Evolutionary conservation across 1,284 basidiomycete genomes (phyloP), one percentile per base, ranked within the genome.

Genomic region (Ustilago crameri): DNA sequence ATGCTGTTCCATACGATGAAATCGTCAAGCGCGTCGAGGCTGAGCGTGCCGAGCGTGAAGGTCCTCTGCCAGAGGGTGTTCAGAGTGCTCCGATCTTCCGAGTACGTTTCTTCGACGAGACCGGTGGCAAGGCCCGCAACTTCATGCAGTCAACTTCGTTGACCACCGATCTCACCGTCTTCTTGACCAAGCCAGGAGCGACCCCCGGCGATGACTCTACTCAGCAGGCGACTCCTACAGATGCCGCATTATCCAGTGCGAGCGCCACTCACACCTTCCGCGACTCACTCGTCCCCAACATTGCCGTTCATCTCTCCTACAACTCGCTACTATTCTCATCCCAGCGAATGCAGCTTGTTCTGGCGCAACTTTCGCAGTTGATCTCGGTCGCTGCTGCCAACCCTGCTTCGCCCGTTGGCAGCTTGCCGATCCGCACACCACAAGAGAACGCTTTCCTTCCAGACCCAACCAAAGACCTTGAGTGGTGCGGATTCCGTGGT

Each of bases 401-500:
- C 86, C 81, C 85, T 15, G 68, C 80, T 23, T 75, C 79, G 50
- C 71, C 76, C 1, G 73, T 83, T 1, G 81, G 81, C 17, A 78
- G 69, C 41, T 62, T 83, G 30, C 60, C 64, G 0, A 72, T 83
- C 22, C 78, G 80, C 20, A 79, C 93, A 0, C 86, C 89, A 2
- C 83, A 85, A 9, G 93, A 97, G 84, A 87, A 87, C 54, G 37
- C 87, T 88, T 93, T 51, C 91, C 92, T 46, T 88, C 91, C 15
- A 88, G 95, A 44, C 90, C 96, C 20, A 93, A 89, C 88, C 14
- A 90, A 89, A 10, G 91, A 98, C 83, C 88, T 99, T 40, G 89
- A 97, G 80, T 99, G 95, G 94, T 96, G 93, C 84, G 94, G 91
- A 55, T 98, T 90, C 88, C 93, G 93, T 82, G 96, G 96, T 15